Evolutionary conservation across 371 early-diverging fungal species (phyloP).

Genomic region (Capniomyces stellatus): DNA sequence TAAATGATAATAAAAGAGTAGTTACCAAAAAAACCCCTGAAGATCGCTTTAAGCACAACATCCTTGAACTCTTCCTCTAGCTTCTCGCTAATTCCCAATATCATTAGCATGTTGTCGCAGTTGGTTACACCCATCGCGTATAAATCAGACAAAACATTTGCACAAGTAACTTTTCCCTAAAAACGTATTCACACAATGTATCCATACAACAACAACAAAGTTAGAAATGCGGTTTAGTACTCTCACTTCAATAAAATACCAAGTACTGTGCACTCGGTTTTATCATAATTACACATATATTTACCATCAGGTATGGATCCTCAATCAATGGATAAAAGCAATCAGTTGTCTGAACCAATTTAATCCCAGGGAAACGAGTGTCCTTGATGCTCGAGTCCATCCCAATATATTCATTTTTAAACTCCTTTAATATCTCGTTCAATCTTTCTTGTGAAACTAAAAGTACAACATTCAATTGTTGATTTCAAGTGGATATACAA

Average conservation of each 20-base stretch:
- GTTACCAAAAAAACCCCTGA: neutral
- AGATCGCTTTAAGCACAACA: conserved; percentile 5
- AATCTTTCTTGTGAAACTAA: conserved; percentile 7
- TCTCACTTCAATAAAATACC: no score
- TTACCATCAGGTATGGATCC: conserved; percentile 13
- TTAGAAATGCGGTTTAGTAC: no score
- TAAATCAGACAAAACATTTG: conserved; percentile 19
- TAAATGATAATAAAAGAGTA: neutral
- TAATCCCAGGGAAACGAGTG: conserved; percentile 9
- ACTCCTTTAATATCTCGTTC: conserved; percentile 5
- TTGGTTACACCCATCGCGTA: conserved; percentile 21
- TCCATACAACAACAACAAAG: no score
- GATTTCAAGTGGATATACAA: neutral
- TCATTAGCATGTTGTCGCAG: conserved; percentile 22
- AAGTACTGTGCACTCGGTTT: no score
- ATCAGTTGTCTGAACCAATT: conserved; percentile 19
- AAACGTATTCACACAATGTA: no score
- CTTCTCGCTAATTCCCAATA: conserved; percentile 13
- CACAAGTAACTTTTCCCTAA: conserved; percentile 21
- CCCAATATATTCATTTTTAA: conserved; percentile 11
- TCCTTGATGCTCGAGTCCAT: conserved; percentile 16
- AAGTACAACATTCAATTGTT: neutral
- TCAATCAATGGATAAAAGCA: conserved; percentile 20
- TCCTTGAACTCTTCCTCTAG: conserved; percentile 7
- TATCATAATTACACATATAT: no score